Evolutionary conservation across 176 grass and related monocot genomes (phyloP), one percentile per base, ranked within the genome.

Genomic region (Phyllostachys edulis): DNA sequence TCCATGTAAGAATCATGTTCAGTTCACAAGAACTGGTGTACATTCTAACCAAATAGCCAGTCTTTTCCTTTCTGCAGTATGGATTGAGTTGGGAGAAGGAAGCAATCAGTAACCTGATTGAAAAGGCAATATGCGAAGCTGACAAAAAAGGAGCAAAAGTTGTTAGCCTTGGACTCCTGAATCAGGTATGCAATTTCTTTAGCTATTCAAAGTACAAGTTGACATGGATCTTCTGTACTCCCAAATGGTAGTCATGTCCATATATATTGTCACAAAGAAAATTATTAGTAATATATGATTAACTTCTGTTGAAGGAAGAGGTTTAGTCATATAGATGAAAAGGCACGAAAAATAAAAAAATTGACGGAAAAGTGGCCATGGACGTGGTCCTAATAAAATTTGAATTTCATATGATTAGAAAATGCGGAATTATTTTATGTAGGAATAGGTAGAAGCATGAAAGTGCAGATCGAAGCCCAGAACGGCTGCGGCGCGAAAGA

Each of bases 51-150:
- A 80, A 82, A 73, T 14, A 56, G 57, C 8, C 7, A 78, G 71
- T 13, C 68, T 59, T 87, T 29, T 78, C 34, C 34, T 59, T 77
- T 72, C 23, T 89, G 65, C 67, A 97, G 95, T 97, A 97, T 69
- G 85, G 82, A 61, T 78, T 94, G 69, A 76, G 47, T 2, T 77
- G 87, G 86, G 90, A 94, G 68, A 94, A 73, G 75, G 85, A 93
- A 84, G 79, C 84, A 47, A 94, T 97, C 82, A 94, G 94, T 79
- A 36, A 85, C 56, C 61, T 93, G 27, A 88, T 97, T 70, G 90
- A 93, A 75, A 94, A 94, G 84, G 87, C 95, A 5, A 94, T 97
- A 86, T 75, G 76, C 70, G 92, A 94, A 37, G 95, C 92, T 73
- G 90, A 91, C 7, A 63, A 87, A 49, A 94, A 78, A 82, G 90